These are phyloP conservation scores for Pseudogymnoascus pannorum DNA, from an alignment of 2,329 filamentous ascomycete genomes.

Conservation along the genomic window DNA sequence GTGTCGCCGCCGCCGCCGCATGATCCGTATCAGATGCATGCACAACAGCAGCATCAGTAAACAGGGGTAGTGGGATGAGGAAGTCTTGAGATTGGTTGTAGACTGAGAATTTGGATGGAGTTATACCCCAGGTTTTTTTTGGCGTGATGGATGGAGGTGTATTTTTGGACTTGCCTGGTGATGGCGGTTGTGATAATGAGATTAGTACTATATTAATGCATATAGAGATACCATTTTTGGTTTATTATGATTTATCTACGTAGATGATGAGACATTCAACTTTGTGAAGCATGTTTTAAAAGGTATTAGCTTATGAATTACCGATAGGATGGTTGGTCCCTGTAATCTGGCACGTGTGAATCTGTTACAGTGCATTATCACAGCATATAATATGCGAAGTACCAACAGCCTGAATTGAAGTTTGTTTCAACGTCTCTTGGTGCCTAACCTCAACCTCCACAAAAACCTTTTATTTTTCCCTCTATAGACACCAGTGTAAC, in stretches of 20 bases:
- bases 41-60: background rate
- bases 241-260: background rate
- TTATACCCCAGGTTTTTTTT: slow-evolving; percentile 8
- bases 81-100: background rate
- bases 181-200: background rate
- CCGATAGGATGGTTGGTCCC: background rate
- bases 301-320: background rate
- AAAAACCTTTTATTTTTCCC: background rate
- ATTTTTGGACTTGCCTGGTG: background rate
- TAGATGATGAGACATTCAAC: background rate
- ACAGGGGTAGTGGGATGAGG: background rate
- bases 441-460: background rate
- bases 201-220: slow-evolving; percentile 1
- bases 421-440: background rate
- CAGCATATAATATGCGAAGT: background rate
- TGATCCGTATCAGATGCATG: background rate
- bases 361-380: background rate
- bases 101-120: background rate
- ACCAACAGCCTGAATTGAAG: background rate
- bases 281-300: background rate
- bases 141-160: background rate
- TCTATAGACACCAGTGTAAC: background rate
- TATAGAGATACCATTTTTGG: background rate
- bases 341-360: background rate
- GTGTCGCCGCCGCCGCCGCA: background rate